Base-by-base conservation (phyloP, 352 stramenopile genomes). In the Pythium vanterpoolii region DNA sequence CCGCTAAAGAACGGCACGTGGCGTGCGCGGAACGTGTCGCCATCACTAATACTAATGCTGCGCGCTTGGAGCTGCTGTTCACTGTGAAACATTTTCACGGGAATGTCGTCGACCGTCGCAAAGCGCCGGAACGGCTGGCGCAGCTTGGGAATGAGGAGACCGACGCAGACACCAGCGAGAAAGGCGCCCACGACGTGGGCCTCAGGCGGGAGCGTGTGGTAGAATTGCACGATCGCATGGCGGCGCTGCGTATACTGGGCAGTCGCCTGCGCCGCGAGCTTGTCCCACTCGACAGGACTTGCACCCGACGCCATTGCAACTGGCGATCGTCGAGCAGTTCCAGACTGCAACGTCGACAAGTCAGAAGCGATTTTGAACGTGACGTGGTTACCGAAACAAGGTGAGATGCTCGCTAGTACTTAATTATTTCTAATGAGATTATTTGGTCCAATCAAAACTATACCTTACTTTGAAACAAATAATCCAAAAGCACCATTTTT, bases 21-120 rank as follows among this genome's bases (percentile, higher is more conserved):
- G 11, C 83, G 79, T 53, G 72, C 79, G 56, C 87, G 81, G 60
- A 96, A 88, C 56, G 84, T 96, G 68, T 95, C 87, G 8, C 87
- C 87, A 53, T 96, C 87, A 23, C 79, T 90, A 54, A 84, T 71
- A 46, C 61, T 83, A 28, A 91, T 74, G 36, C 72, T 72, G 5
- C 71, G 54, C 11, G 76, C 87, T 4, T 67, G 62, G 44, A 96
- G 63, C 28, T 74, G 67, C 23, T 65, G 69, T 52, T 92, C 71
- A 8, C 89, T 36, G 40, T 88, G 59, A 72, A 96, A 94, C 40
- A 83, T 77, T 48, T 61, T 68, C 45, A 77, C 75, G 26, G 87
- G 87, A 44, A 96, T 73, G 68, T 96, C 83, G 18, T 89, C 83
- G 30, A 93, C 85, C 2, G 83, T 95, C 58, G 68, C 60, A 47